Conservation (phyloP, 2,329 filamentous ascomycete species). For the Fusarium drepaniforme region DNA sequence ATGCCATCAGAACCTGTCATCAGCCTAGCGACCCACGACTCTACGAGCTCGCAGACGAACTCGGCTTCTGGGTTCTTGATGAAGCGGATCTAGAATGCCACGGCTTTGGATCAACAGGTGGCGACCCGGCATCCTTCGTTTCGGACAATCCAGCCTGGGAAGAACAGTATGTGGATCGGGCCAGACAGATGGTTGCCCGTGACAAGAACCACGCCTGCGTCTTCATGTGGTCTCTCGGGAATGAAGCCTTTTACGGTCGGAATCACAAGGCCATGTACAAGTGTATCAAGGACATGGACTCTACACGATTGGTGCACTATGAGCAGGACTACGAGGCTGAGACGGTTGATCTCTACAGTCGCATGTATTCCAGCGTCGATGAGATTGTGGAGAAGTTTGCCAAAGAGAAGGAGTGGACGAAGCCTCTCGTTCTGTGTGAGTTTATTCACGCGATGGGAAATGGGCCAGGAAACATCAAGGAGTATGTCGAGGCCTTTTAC, state of each 20-base stretch:
- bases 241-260: conserved; percentile 76
- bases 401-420: neutral
- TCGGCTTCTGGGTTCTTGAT: neutral
- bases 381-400: neutral
- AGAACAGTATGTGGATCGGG: conserved; percentile 64
- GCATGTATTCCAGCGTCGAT: neutral
- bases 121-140: neutral
- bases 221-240: conserved; percentile 78
- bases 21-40: neutral
- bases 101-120: neutral
- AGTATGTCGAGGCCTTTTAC: neutral
- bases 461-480: neutral
- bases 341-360: neutral
- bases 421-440: neutral
- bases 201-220: conserved; percentile 77
- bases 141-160: neutral
- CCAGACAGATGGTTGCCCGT: conserved; percentile 70
- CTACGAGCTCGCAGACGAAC: neutral
- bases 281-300: conserved; percentile 4
- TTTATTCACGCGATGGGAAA: neutral
- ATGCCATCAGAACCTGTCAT: neutral
- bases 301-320: neutral
- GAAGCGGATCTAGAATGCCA: neutral
- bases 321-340: neutral
- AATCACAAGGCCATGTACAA: conserved; percentile 66